These are phyloP conservation scores for Phytopythium vexans DNA, from an alignment of 352 stramenopile genomes.

Conservation along the genomic window DNA sequence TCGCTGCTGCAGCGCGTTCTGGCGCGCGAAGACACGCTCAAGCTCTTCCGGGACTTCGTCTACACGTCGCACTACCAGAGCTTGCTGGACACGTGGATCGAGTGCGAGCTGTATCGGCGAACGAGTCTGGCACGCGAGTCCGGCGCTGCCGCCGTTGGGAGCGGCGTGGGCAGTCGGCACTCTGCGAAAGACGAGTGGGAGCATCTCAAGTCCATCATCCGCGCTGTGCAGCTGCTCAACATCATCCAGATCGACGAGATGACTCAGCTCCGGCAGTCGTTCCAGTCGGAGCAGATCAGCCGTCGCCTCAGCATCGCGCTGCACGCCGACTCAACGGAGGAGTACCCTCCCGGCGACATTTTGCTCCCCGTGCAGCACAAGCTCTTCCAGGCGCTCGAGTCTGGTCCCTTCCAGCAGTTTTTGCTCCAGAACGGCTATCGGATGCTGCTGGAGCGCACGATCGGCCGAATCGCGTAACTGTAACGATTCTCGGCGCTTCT, in stretches of 20 bases:
- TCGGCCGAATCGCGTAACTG: slow-evolving; percentile 59
- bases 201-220: slow-evolving; percentile 67
- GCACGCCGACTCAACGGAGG: slow-evolving; percentile 47
- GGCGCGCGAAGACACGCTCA: slow-evolving; percentile 69
- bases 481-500: background rate
- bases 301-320: slow-evolving; percentile 65
- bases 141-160: slow-evolving; percentile 26
- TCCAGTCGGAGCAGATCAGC: slow-evolving; percentile 66
- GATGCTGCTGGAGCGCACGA: slow-evolving; percentile 63
- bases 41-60: slow-evolving; percentile 80
- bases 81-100: slow-evolving; percentile 81
- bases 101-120: slow-evolving; percentile 77
- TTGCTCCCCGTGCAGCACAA: slow-evolving; percentile 74
- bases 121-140: slow-evolving; percentile 66
- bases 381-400: slow-evolving; percentile 77
- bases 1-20: slow-evolving; percentile 68
- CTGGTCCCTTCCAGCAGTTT: slow-evolving; percentile 77
- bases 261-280: slow-evolving; percentile 52
- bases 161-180: slow-evolving; percentile 20
- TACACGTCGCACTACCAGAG: slow-evolving; percentile 54
- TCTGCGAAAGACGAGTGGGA: slow-evolving; percentile 76
- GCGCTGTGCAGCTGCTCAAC: slow-evolving; percentile 46
- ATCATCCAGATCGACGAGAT: slow-evolving; percentile 58
- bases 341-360: slow-evolving; percentile 71
- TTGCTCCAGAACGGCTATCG: slow-evolving; percentile 70